Evolutionary conservation across 768 basidiomycete genomes (phyloP), one percentile per base, ranked within the genome.

Genomic region (Nidula microcarpa): DNA sequence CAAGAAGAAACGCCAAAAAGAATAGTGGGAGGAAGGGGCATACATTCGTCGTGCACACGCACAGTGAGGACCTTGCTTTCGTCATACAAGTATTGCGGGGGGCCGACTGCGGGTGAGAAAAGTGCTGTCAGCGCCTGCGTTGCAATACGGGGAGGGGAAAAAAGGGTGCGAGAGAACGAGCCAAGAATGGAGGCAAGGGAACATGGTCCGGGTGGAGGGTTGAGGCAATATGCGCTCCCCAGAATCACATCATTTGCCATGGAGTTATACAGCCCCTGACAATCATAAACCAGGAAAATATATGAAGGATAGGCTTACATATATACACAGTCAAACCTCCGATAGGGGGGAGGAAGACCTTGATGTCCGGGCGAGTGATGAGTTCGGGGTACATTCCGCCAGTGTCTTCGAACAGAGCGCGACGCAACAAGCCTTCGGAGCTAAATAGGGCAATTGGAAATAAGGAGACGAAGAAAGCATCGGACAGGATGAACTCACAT

Each of bases 301-400:
- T 17, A 7, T 3, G 30, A 13, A 34, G 18, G 10, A 33, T 16
- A 48, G 2, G 59, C 79, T 53, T 57, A 89, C 92, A 92, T 59
- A 98, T 95, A 69, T 98, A 98, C 5, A 91, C 92, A 0, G 95
- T 95, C 55, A 91, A 65, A 44, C 85, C 85, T 0, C 95, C 96
- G 53, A 98, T 98, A 0, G 96, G 96, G 0, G 96, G 96, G 0
- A 98, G 77, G 79, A 97, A 98, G 17, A 94, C 81, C 66, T 95
- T 95, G 75, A 98, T 88, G 63, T 98, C 96, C 0, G 94, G 90
- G 17, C 94, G 85, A 5, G 96, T 98, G 63, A 98, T 87, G 33
- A 98, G 81, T 62, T 98, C 96, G 2, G 95, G 94, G 67, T 91
- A 94, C 89, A 92, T 93, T 63, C 94, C 93, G 60, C 92, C 94